Evolutionary conservation across 345 rosid genomes (phyloP).

Genomic region (Citrus reticulata): DNA sequence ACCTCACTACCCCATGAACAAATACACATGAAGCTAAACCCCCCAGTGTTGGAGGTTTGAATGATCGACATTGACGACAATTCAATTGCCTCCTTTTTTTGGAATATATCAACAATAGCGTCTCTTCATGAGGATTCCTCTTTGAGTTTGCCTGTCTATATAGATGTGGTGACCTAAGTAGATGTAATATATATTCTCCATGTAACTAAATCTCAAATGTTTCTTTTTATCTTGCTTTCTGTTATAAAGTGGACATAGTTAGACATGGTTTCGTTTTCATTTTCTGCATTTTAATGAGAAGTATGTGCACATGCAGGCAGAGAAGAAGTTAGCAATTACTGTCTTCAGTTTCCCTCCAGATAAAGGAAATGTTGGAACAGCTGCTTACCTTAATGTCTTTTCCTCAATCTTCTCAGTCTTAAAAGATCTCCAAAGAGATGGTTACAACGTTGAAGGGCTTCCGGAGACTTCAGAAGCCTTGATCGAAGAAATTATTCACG

Average conservation of each 20-base stretch:
- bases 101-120: background rate
- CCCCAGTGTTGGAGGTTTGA: no score
- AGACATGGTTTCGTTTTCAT: background rate
- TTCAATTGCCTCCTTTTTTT: background rate
- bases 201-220: background rate
- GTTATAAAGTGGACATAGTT: background rate
- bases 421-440: conserved; percentile 72
- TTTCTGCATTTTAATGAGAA: conserved; percentile 19
- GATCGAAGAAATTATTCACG: conserved; percentile 87
- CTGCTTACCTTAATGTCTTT: conserved; percentile 94
- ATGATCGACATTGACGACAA: no score
- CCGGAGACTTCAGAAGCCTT: conserved; percentile 92
- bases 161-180: background rate
- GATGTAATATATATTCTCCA: background rate
- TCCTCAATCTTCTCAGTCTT: conserved; percentile 91
- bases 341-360: conserved; percentile 99
- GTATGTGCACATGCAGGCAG: conserved; percentile 48
- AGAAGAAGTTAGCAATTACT: conserved; percentile 87
- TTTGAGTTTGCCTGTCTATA: background rate
- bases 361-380: conserved; percentile 94
- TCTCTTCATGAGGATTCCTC: background rate
- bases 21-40: background rate
- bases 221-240: background rate
- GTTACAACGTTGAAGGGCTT: conserved; percentile 86
- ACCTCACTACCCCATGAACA: background rate